Base-by-base conservation (phyloP, 2,329 filamentous ascomycete genomes). In the Ceratocystis cubensis region DNA sequence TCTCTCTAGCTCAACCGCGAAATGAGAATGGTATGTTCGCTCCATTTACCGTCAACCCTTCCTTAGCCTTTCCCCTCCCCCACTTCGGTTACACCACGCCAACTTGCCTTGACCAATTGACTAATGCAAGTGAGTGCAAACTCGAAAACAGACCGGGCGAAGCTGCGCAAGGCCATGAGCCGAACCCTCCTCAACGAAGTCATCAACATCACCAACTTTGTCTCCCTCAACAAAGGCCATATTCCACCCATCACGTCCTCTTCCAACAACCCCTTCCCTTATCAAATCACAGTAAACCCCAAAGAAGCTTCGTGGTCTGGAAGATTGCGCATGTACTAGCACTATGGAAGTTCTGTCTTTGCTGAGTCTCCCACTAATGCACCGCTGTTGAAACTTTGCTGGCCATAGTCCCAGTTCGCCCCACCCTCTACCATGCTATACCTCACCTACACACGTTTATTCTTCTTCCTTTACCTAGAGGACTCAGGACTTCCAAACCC, bases 191-290 rank as follows among this genome's bases (percentile, higher is more conserved):
- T 91, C 70, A 89, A 91, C 69, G 89, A 91, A 5, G 88, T 89
- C 67, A 84, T 96, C 80, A 96, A 96, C 77, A 93, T 96, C 72
- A 84, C 96, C 71, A 87, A 86, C 69, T 88, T 89, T 65, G 91
- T 90, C 72, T 96, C 96, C 76, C 80, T 84, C 64, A 88, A 96
- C 76, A 96, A 95, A 75, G 90, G 95, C 73, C 94, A 97, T 75
- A 97, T 99, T 70, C 94, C 94, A 1, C 94, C 93, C 63, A 97
- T 97, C 72, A 96, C 91, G 70, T 96, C 91, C 7, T 94, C 91
- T 25, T 91, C 87, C 73, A 90, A 88, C 61, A 97, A 97, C 75
- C 93, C 94, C 0, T 99, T 97, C 73, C 93, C 93, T 0, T 97
- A 96, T 76, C 88, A 92, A 75, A 96, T 97, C 73, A 83, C 88